Base-by-base conservation (phyloP, 192 early-diverging fungal genomes). In the Backusella psychrophila region DNA sequence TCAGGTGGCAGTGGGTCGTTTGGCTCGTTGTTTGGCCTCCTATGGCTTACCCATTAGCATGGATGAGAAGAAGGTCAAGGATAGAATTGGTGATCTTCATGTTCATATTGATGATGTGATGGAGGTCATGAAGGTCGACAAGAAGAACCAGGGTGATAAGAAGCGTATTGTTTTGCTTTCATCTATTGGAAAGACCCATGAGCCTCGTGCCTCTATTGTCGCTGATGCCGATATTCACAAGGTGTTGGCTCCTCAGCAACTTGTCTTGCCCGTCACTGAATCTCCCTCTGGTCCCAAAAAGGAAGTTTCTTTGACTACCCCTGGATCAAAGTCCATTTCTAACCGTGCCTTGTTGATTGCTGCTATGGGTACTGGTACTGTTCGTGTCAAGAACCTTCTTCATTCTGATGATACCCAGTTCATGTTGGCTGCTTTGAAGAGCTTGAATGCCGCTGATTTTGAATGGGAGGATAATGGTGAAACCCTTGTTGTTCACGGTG, bases 331-430 rank as follows among this genome's bases (percentile, higher is more conserved):
- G 85, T 98, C 96, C 42, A 95, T 99, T 66, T 98, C 97, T 19
- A 99, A 99, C 89, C 91, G 98, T 75, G 97, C 95, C 21, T 85
- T 99, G 59, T 86, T 96, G 53, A 81, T 99, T 66, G 96, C 97
- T 38, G 94, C 98, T 31, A 81, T 99, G 38, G 98, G 93, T 17
- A 68, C 81, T 6, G 98, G 97, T 42, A 85, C 85, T 36, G 95
- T 93, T 81, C 89, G 93, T 29, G 77, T 99, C 76, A 89, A 89
- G 68, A 96, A 96, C 49, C 77, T 99, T 46, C 85, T 99, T 72
- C 94, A 96, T 77, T 99, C 98, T 17, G 97, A 99, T 81, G 98
- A 99, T 82, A 97, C 97, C 15, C 98, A 98, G 78, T 94, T 95
- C 69, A 99, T 98, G 98, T 85, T 98, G 70, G 90, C 89, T 69